A percentile compares a stretch with the other conserved stretches of the same genome.
Evolutionary conservation across 768 basidiomycete species (phyloP).

Genomic region (Tricholoma bakamatsutake): DNA sequence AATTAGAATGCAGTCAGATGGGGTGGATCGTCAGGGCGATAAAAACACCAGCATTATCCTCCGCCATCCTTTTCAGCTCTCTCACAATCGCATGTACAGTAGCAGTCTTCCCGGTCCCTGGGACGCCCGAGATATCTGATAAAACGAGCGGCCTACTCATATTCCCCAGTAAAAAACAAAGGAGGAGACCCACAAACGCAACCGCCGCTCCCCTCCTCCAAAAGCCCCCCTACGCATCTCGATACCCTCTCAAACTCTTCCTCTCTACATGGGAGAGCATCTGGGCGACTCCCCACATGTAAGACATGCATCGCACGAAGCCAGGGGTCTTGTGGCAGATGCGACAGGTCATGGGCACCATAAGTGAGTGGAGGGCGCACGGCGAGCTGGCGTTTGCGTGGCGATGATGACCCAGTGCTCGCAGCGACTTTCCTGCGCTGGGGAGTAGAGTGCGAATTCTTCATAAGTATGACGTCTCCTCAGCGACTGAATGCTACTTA

Average conservation of each 20-base stretch:
- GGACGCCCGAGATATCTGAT: constrained; percentile 93
- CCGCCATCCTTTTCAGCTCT: constrained; percentile 85
- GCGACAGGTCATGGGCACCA: constrained; percentile 36
- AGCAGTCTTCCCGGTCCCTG: constrained; percentile 98
- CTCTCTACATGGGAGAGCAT: constrained; percentile 83
- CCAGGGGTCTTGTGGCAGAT: constrained; percentile 73
- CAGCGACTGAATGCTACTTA: too few relatives aligned
- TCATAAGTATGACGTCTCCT: too few relatives aligned
- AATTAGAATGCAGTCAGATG: constrained; percentile 3
- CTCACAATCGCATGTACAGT: constrained; percentile 92
- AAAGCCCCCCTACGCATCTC: constrained; percentile 70
- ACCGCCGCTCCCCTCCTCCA: constrained; percentile 92
- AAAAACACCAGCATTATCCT: constrained; percentile 53
- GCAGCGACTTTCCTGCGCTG: constrained; percentile 34
- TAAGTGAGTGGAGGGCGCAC: constrained; percentile 18
- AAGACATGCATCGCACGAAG: constrained; percentile 83
- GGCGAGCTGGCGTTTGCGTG: constrained; percentile 23
- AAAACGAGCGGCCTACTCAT: background rate
- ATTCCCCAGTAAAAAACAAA: constrained; percentile 3
- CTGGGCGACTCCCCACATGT: constrained; percentile 91
- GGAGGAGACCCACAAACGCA: constrained; percentile 73
- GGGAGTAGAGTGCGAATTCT: constrained; percentile 67
- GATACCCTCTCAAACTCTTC: constrained; percentile 77
- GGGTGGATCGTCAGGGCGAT: background rate
- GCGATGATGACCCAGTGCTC: constrained; percentile 2